Conservation (phyloP, 2,329 filamentous ascomycete genomes). For the Diaporthe aspalathi region DNA sequence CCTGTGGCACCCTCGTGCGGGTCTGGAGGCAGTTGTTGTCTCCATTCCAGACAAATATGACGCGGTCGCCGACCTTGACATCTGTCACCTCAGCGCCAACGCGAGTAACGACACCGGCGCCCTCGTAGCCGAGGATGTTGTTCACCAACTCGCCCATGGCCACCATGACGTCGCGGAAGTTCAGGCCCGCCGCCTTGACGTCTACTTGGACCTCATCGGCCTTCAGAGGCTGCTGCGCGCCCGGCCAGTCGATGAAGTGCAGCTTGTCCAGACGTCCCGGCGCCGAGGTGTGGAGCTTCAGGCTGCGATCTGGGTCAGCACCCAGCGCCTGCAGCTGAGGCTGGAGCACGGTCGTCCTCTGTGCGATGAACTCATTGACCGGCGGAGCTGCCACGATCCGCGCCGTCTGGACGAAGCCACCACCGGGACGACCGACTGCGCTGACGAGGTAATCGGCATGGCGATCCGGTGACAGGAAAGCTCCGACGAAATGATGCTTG, state of each 20-base stretch:
- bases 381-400: conserved; percentile 35
- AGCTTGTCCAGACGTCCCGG: conserved; percentile 39
- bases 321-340: conserved; percentile 36
- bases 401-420: conserved; percentile 34
- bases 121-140: conserved; percentile 44
- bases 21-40: conserved; percentile 35
- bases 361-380: conserved; percentile 37
- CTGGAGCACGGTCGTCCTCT: conserved; percentile 34
- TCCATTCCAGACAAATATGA: conserved; percentile 29
- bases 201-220: conserved; percentile 38
- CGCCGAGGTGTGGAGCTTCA: conserved; percentile 38
- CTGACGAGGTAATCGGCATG: conserved; percentile 39
- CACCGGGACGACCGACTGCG: neutral
- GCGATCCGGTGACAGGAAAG: conserved; percentile 34
- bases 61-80: conserved; percentile 36
- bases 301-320: conserved; percentile 37
- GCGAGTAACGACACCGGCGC: conserved; percentile 43
- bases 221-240: conserved; percentile 27
- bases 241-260: conserved; percentile 38
- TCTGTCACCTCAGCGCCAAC: conserved; percentile 33
- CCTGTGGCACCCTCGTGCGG: conserved; percentile 29
- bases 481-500: conserved; percentile 35
- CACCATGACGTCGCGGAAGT: conserved; percentile 40
- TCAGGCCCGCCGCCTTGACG: conserved; percentile 35
- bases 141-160: conserved; percentile 42